A percentile compares a stretch with the other conserved stretches of the same genome.
These are phyloP conservation scores for Tolypocladium paradoxum DNA, from an alignment of 2,329 filamentous ascomycete species.

Conservation along the genomic window DNA sequence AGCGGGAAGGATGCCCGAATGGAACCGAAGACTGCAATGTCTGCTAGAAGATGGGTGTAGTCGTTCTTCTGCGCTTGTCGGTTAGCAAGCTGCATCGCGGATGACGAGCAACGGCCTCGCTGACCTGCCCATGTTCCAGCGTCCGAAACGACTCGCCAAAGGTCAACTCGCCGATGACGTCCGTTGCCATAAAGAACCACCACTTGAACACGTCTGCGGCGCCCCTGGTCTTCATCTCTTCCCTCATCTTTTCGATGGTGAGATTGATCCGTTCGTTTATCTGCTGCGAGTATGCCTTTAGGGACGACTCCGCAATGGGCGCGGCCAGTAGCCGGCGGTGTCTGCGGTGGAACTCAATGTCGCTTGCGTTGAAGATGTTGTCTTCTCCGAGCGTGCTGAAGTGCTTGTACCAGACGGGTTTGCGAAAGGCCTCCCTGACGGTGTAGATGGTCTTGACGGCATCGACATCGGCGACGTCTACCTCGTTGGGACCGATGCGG, in stretches of 20 bases:
- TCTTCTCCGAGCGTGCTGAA: conserved; percentile 7
- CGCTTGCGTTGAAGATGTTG: conserved; percentile 27
- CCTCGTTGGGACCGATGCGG: conserved; percentile 11
- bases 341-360: conserved; percentile 25
- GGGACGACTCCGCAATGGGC: conserved; percentile 23
- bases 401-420: conserved; percentile 10
- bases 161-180: conserved; percentile 37
- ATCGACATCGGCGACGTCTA: conserved; percentile 10
- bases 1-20: conserved; percentile 17
- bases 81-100: neutral
- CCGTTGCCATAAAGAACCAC: conserved; percentile 40
- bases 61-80: conserved; percentile 21
- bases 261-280: neutral
- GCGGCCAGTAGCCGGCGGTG: conserved; percentile 30
- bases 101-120: neutral
- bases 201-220: conserved; percentile 37
- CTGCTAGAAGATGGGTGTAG: conserved; percentile 28
- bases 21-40: conserved; percentile 8
- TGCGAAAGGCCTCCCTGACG: conserved; percentile 12
- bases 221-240: conserved; percentile 24
- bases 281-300: conserved; percentile 7
- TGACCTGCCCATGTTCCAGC: neutral
- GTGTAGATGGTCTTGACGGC: conserved; percentile 21
- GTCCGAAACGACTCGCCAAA: conserved; percentile 38
- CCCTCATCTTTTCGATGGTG: conserved; percentile 3